Base-by-base conservation (phyloP, 148 eudicot species). In the Heliamphora exappendiculata region DNA sequence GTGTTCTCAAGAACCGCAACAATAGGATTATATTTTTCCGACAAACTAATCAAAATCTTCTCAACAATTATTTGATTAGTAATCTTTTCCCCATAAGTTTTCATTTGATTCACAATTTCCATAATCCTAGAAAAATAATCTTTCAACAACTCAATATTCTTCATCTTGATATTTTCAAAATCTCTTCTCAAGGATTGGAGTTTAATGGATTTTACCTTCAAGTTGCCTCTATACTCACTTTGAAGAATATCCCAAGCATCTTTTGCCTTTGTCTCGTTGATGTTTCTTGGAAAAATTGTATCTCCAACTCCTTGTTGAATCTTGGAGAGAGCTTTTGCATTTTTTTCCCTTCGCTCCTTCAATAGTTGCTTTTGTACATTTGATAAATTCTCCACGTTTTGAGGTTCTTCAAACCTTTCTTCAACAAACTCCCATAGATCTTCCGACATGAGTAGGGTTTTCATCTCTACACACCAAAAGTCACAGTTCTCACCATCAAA, bases 21-120 rank as follows among this genome's bases (percentile, higher is more conserved):
- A n/a, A n/a, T n/a, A n/a, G n/a, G n/a, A n/a, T n/a, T n/a, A n/a
- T n/a, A n/a, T n/a, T n/a, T n/a, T n/a, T n/a, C n/a, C n/a, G n/a
- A n/a, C 26, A 67, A 34, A n/a, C 58, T 76, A n/a, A 76, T 76
- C 7, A 76, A 19, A 51, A 66, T 67, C 37, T 76, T 76, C 13
- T 66, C 60, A n/a, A 76, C 64, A n/a, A 76, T 22, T 39, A 50
- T 31, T 19, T 76, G 63, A 50, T 67, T 34, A 7, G 60, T 17
- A 31, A 51, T 50, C 3, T 26, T 36, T 3, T 65, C 72, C 3
- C 62, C 31, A 65, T 45, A 47, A 17, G 0, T 29, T 64, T 37
- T 45, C 78, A 76, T 76, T n/a, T n/a, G n/a, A n/a, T n/a, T n/a
- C n/a, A n/a, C n/a, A n/a, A n/a, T n/a, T n/a, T n/a, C n/a, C n/a